Base-by-base conservation (phyloP, 768 basidiomycete species). In the Tricholoma flavovirens region DNA sequence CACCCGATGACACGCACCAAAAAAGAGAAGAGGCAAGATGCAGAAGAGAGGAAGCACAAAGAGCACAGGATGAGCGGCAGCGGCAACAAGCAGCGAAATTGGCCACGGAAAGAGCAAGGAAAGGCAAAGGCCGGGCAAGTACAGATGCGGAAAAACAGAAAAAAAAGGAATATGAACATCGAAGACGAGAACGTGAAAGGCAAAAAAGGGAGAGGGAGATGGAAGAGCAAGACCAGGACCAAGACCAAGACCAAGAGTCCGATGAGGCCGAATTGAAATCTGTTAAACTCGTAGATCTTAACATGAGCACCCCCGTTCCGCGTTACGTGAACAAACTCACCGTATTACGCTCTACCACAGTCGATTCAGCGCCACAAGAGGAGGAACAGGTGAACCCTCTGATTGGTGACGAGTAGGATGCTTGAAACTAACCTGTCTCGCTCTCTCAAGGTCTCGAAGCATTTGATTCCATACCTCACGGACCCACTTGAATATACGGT, bases 11-110 rank as follows among this genome's bases (percentile, higher is more conserved):
- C n/a, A n/a, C 29, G 14, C 30, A 9, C 30, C 49, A n/a, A 15
- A 50, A 21, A 8, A 57, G 42, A 21, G 56, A 53, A 30, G 56
- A 57, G 17, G 57, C 53, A 24, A 58, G 32, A 49, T 56, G 54
- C 9, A 51, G 43, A 24, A 60, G n/a, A 38, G 42, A 21, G 11
- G 42, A 43, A 10, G 42, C 19, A 10, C 42, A 43, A 22, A 19
- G 22, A 43, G 22, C 2, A 43, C 19, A 19, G 24, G 42, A 43
- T 12, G 42, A 43, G 36, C 15, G 17, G n/a, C 36, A 11, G 33
- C 33, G 11, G 17, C 36, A 38, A n/a, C n/a, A n/a, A n/a, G n/a
- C n/a, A n/a, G n/a, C n/a, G n/a, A n/a, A n/a, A n/a, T n/a, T n/a
- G n/a, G 42, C 42, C 12, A 8, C 19, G 10, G 17, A 17, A 43